Percentiles rank a stretch among this genome's conserved stretches.
phyloP scores from a whole-genome alignment of 83 land plant species.

The Picea abies region DNA sequence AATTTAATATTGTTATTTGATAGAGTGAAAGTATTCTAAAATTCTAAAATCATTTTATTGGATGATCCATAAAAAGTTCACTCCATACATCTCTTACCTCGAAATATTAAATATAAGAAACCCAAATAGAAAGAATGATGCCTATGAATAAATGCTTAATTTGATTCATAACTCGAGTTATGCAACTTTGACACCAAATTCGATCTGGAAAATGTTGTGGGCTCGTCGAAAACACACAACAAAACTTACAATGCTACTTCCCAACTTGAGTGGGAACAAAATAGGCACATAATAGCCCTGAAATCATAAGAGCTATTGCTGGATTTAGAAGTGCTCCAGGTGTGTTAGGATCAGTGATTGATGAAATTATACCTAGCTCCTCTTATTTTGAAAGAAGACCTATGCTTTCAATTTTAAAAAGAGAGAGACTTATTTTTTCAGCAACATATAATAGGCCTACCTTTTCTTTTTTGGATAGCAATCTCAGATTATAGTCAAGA shows the following conservation, averaged over 20 bases:
- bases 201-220: constrained; percentile 94
- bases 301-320: constrained; percentile 59
- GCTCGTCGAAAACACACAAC: constrained; percentile 75
- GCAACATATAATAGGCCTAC: too few relatives aligned
- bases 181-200: constrained; percentile 89
- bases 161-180: constrained; percentile 25
- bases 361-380: constrained; percentile 84
- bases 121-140: too few relatives aligned
- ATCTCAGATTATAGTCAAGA: too few relatives aligned
- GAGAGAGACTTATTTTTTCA: constrained; percentile 82
- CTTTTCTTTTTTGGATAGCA: too few relatives aligned
- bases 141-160: too few relatives aligned
- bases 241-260: constrained; percentile 70
- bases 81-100: too few relatives aligned
- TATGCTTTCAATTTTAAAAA: constrained; percentile 74
- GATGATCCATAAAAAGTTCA: too few relatives aligned
- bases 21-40: too few relatives aligned
- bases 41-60: too few relatives aligned
- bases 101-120: too few relatives aligned
- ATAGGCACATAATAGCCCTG: constrained; percentile 77
- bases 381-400: constrained; percentile 97
- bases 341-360: constrained; percentile 85
- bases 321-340: constrained; percentile 65
- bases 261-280: constrained; percentile 72
- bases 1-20: too few relatives aligned